phyloP scores from a whole-genome alignment of 2,329 filamentous ascomycete species.

The Magnaporthales sp. region DNA sequence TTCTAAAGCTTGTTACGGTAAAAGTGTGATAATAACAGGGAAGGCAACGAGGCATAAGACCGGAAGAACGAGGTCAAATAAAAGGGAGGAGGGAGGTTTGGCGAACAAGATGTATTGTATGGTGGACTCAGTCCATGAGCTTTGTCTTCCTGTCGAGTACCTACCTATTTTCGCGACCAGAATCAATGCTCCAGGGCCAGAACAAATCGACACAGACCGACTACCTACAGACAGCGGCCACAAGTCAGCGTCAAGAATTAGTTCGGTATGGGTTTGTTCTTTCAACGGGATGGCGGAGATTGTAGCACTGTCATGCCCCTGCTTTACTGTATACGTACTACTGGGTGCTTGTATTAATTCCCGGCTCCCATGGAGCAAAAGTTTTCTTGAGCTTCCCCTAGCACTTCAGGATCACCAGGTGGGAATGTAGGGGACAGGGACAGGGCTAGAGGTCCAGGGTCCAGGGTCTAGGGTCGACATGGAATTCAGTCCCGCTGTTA shows the following conservation, averaged over 20 bases:
- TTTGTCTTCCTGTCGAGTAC: neutral
- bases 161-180: neutral
- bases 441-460: neutral
- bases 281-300: neutral
- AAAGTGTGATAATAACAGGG: neutral
- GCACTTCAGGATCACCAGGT: neutral
- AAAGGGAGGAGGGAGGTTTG: neutral
- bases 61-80: neutral
- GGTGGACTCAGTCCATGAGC: no score
- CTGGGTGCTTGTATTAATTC: neutral
- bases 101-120: neutral
- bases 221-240: neutral
- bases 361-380: neutral
- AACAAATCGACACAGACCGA: neutral
- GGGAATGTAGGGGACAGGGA: neutral
- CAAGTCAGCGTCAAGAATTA: neutral
- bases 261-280: neutral
- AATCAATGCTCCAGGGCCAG: neutral
- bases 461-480: neutral
- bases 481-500: neutral
- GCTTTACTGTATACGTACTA: neutral
- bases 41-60: neutral
- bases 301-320: neutral
- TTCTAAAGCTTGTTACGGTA: no score
- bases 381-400: neutral